Evolutionary conservation across 108 stramenopile genomes (phyloP).

Genomic region (Skeletonema tropicum): DNA sequence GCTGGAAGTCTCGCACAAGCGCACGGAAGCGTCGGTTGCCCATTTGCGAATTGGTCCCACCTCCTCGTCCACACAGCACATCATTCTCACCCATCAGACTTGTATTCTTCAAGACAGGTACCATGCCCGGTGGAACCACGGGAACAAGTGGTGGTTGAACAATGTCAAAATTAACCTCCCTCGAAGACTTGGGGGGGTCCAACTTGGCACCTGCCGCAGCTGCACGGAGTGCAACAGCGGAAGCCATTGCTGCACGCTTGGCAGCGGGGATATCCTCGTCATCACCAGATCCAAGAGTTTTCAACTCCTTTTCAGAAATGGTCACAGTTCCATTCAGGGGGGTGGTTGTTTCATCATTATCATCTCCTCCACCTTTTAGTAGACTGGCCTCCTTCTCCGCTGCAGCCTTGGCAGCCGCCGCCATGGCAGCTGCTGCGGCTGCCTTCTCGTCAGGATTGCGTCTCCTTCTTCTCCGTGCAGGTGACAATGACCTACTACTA

Average conservation of each 20-base stretch:
- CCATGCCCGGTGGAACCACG: slow-evolving; percentile 51
- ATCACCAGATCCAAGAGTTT: slow-evolving; percentile 21
- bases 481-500: neutral
- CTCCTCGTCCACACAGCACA: slow-evolving; percentile 85
- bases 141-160: slow-evolving; percentile 76
- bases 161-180: slow-evolving; percentile 82
- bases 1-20: slow-evolving; percentile 85
- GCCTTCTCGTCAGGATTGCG: slow-evolving; percentile 6
- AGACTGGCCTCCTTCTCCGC: neutral
- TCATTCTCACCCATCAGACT: slow-evolving; percentile 71
- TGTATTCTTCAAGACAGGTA: slow-evolving; percentile 59
- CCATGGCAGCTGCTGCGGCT: slow-evolving; percentile 3
- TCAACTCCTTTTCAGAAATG: slow-evolving; percentile 16
- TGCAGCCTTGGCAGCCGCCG: slow-evolving; percentile 2
- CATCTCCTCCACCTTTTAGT: neutral
- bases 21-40: slow-evolving; percentile 86
- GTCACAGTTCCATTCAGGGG: slow-evolving; percentile 4
- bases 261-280: slow-evolving; percentile 52
- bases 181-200: slow-evolving; percentile 67
- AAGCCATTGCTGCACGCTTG: slow-evolving; percentile 46
- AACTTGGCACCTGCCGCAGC: slow-evolving; percentile 39
- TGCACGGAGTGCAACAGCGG: slow-evolving; percentile 41
- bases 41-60: slow-evolving; percentile 89
- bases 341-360: neutral
- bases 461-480: neutral